Base-by-base conservation (phyloP, 2,329 filamentous ascomycete species). In the Alternaria consortialis region DNA sequence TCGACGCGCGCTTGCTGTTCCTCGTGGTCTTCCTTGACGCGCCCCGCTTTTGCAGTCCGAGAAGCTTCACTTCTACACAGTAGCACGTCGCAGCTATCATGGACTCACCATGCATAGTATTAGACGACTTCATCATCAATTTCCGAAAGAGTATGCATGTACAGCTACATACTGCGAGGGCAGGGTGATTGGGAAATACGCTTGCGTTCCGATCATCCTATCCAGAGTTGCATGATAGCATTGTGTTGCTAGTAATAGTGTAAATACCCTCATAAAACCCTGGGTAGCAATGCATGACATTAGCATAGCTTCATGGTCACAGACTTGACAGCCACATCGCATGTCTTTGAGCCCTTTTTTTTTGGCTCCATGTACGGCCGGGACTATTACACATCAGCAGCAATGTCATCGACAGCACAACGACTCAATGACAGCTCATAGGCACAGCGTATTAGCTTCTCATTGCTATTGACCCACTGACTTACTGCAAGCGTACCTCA, bases 1-100 rank as follows among this genome's bases (percentile, higher is more conserved):
- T 8, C 20, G 40, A 40, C 52, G 37, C 44, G 36, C 42, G 44
- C 34, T 42, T 37, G 31, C 31, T 36, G 44, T 43, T 40, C 52
- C 46, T 56, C 51, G 51, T 17, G 29, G 27, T 48, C n/a, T 42
- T 31, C 25, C 44, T 46, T 13, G 12, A 56, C 53, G 31, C 36
- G 46, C 40, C 25, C 32, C 53, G 32, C 53, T 32, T 39, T 25
- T 34, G 31, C 32, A 44, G 15, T 43, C 36, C 40, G 15, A 31
- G 42, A 40, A 51, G 31, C 25, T 32, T 39, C 32, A 51, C 17
- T 27, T 56, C 20, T 36, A 37, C 46, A 48, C n/a, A 7, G 20
- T n/a, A 25, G 9, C 9, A 13, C 32, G 7, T 37, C 32, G 46
- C 46, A 27, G 20, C 46, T 50, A 23, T 25, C 32, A 23, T 27